Base-by-base conservation (phyloP, 2,329 filamentous ascomycete species). In the Talaromyces rugulosus region DNA sequence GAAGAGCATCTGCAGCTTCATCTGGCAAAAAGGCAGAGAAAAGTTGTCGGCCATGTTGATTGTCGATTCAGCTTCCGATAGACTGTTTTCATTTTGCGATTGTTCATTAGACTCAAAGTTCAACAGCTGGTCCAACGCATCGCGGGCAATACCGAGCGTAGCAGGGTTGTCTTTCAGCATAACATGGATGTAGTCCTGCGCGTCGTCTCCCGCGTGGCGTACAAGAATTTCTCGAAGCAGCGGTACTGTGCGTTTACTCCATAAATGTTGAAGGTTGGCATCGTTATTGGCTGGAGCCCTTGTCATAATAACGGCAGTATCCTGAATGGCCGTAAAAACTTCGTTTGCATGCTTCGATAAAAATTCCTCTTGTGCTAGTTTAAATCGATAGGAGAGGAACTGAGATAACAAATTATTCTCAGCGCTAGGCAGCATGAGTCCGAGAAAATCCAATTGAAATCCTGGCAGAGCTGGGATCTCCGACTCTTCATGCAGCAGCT, bases 1-100 rank as follows among this genome's bases (percentile, higher is more conserved):
- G 63, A 78, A 77, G 16, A 77, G 65, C n/a, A 76, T 65, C 59
- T 77, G 75, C 11, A 79, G 68, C 61, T 79, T 78, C 62, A 79
- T 63, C 53, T 78, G 75, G 55, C 75, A 78, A 50, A 77, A 75
- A 5, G 77, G 75, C 30, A 80, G 69, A 9, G 78, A 80, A 62
- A 80, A 77, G 60, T 78, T 72, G 62, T 77, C 72, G 11, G 75
- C 74, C 64, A 72, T 72, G 14, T 68, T 65, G 40, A 78, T 70
- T 16, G 76, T 71, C 55, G 69, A 69, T 55, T 77, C 71, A 4
- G 75, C 71, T 51, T 76, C 70, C 7, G 66, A 67, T 14, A 75
- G 65, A 34, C 63, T 61, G 34, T 64, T 57, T 54, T 64, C 42
- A 66, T 67, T 67, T 16, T 23, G 23, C 14, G 12, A 28, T 52